A percentile compares a stretch with the other conserved stretches of the same genome.
Evolutionary conservation across 2,329 filamentous ascomycete species (phyloP).

Genomic region (Thyridium curvatum): DNA sequence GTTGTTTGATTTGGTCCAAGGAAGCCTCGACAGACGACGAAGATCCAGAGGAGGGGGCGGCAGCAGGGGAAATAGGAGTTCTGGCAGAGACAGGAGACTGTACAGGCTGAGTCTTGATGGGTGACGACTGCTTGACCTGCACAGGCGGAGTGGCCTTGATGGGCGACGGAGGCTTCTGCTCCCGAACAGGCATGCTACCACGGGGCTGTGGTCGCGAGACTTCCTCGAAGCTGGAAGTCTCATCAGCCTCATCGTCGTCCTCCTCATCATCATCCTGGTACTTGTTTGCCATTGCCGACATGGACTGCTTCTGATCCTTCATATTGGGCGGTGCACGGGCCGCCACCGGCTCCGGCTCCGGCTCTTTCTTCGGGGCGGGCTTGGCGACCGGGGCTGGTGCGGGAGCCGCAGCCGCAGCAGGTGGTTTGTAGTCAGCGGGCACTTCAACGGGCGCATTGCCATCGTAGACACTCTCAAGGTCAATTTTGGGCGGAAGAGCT

Average conservation of each 20-base stretch:
- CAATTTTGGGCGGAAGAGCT: constrained; percentile 82
- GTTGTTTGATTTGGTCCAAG: constrained; percentile 68
- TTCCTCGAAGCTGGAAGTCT: constrained; percentile 82
- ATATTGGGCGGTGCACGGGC: constrained; percentile 58
- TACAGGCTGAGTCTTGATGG: constrained; percentile 19
- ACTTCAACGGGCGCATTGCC: constrained; percentile 76
- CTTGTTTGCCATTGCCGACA: constrained; percentile 77
- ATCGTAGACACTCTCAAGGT: constrained; percentile 86
- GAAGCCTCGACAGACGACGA: constrained; percentile 55
- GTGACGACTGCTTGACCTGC: constrained; percentile 13
- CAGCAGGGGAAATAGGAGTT: constrained; percentile 21
- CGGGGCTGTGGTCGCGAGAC: constrained; percentile 69
- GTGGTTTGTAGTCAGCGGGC: constrained; percentile 59
- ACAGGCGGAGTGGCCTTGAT: constrained; percentile 30
- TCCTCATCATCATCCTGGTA: constrained; percentile 69
- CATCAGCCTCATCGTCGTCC: constrained; percentile 46
- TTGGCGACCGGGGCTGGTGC: constrained; percentile 36
- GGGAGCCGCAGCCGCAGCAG: constrained; percentile 34
- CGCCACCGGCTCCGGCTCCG: constrained; percentile 43
- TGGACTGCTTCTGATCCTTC: constrained; percentile 81
- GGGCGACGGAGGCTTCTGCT: constrained; percentile 38
- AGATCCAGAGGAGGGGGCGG: constrained; percentile 28
- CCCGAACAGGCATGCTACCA: constrained; percentile 25
- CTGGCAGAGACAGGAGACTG: constrained; percentile 23
- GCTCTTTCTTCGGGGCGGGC: constrained; percentile 48